Conservation (phyloP, 306 rosid genomes). For the Quillaja saponaria region DNA sequence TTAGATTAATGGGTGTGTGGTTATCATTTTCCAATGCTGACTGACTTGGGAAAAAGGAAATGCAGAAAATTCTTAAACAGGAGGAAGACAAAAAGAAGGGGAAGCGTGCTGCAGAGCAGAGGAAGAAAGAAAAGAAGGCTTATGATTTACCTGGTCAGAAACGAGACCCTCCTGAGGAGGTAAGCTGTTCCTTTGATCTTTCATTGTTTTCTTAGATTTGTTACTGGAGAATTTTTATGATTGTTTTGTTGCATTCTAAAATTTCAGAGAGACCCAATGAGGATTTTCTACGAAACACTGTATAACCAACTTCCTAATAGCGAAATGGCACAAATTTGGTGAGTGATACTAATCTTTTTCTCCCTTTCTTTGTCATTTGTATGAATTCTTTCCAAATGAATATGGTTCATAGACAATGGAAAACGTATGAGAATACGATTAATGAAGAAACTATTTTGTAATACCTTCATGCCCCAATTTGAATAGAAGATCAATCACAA, state of each 20-base stretch:
- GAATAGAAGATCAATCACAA: neutral
- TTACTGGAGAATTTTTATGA: conserved; percentile 14
- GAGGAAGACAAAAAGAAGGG: conserved; percentile 32
- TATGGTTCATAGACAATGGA: neutral
- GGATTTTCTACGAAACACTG: conserved; percentile 75
- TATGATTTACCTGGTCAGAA: conserved; percentile 89
- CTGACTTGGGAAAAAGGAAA: conserved; percentile 41
- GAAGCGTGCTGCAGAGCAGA: conserved; percentile 28
- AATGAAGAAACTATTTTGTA: neutral
- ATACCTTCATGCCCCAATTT: neutral
- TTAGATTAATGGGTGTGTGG: conserved; percentile 10
- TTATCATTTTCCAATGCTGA: conserved; percentile 1
- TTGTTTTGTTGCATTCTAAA: conserved; percentile 1
- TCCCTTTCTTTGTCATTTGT: neutral
- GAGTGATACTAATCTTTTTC: conserved; percentile 29
- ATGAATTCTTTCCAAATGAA: neutral
- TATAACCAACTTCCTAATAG: conserved; percentile 56
- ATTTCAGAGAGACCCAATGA: conserved; percentile 76
- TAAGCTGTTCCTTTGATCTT: conserved; percentile 13
- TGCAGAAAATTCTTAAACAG: conserved; percentile 40
- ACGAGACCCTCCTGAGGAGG: conserved; percentile 88
- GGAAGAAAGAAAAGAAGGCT: conserved; percentile 60
- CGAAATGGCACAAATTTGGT: conserved; percentile 91
- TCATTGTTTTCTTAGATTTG: neutral
- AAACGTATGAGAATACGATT: neutral